phyloP scores from a whole-genome alignment of 257 asterid species.

The Plantago elongata region DNA sequence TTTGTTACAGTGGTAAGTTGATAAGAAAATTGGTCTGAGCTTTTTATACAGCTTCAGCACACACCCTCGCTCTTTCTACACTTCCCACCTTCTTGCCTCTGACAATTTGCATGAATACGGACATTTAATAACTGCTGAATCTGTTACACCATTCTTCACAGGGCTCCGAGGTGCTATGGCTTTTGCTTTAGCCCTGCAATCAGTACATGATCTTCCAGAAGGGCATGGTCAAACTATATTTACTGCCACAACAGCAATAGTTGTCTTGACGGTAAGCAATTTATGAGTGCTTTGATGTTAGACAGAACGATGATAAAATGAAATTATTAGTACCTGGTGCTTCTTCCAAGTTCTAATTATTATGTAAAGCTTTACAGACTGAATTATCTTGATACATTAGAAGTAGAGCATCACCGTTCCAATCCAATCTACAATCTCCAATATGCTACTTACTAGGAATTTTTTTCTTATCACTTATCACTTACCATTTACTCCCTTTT shows the following conservation, averaged over 20 bases:
- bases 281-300: slow-evolving; percentile 10
- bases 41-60: not conserved
- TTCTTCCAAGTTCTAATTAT: slow-evolving; percentile 7
- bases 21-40: slow-evolving; percentile 10
- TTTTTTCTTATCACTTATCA: too few species aligned
- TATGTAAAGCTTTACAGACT: not conserved
- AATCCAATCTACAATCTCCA: not conserved
- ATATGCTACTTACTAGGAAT: slow-evolving; percentile 1
- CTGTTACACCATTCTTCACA: slow-evolving; percentile 31
- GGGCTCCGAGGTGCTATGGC: slow-evolving; percentile 99
- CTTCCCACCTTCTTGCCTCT: slow-evolving; percentile 5
- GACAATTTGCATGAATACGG: not conserved
- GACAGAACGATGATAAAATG: slow-evolving; percentile 6
- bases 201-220: slow-evolving; percentile 98
- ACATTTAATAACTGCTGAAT: slow-evolving; percentile 17
- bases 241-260: slow-evolving; percentile 98
- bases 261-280: slow-evolving; percentile 72
- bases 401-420: not conserved
- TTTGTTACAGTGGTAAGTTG: slow-evolving; percentile 93
- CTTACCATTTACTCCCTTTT: too few species aligned
- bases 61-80: not conserved
- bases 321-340: not conserved
- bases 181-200: slow-evolving; percentile 94
- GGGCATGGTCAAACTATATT: slow-evolving; percentile 98
- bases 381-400: slow-evolving; percentile 6